phyloP scores from a whole-genome alignment of 208 protist genomes.

The Leishmania martiniquensis region DNA sequence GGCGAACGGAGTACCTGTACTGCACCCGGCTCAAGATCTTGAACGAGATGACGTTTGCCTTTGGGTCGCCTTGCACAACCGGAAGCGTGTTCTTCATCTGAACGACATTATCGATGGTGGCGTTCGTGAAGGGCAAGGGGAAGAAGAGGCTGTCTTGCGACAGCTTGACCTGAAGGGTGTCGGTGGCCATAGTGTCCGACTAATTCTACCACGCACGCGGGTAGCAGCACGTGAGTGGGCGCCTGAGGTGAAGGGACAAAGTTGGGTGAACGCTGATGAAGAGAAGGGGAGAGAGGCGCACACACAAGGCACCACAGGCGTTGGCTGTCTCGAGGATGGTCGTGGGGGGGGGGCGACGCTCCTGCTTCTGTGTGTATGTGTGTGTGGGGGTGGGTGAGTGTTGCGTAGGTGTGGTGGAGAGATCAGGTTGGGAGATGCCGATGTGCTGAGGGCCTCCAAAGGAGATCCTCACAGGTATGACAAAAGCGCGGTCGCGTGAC shows the following conservation, averaged over 20 bases:
- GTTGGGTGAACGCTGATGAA: background rate
- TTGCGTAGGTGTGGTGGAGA: background rate
- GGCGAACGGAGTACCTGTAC: slow-evolving; percentile 68
- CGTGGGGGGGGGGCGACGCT: background rate
- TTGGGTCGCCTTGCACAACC: slow-evolving; percentile 29
- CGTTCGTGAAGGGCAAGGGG: slow-evolving; percentile 71
- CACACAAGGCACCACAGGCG: background rate
- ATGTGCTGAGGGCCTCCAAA: background rate
- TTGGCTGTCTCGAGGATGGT: background rate
- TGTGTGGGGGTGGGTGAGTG: background rate
- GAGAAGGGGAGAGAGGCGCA: background rate
- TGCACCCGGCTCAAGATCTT: slow-evolving; percentile 76
- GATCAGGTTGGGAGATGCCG: background rate
- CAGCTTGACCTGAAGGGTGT: slow-evolving; percentile 42
- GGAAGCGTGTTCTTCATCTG: slow-evolving; percentile 64
- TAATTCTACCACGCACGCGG: background rate
- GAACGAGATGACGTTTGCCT: slow-evolving; percentile 73
- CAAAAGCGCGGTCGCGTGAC: background rate
- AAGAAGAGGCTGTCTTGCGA: slow-evolving; percentile 85
- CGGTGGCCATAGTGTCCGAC: slow-evolving; percentile 17
- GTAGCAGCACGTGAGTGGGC: slow-evolving; percentile 6
- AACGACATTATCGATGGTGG: slow-evolving; percentile 81
- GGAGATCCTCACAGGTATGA: background rate
- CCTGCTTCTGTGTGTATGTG: too few relatives aligned
- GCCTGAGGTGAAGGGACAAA: slow-evolving; percentile 2